Evolutionary conservation across 1,284 basidiomycete species (phyloP), one percentile per base, ranked within the genome.

Genomic region (Fomitopsis pinicola): DNA sequence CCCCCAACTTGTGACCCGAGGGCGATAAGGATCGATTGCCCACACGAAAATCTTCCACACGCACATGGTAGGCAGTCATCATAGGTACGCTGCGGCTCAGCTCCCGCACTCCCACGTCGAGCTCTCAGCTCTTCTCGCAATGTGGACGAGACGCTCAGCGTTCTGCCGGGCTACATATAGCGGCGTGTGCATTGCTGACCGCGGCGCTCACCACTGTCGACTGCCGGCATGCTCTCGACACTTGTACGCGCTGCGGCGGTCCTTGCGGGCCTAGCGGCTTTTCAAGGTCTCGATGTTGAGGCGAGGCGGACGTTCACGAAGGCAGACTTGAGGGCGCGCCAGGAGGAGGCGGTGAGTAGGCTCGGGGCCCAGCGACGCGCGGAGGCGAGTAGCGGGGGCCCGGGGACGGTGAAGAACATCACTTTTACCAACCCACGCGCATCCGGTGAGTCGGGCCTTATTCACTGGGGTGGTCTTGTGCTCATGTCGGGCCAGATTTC

Each of bases 381-480:
- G 35, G 36, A n/a, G 35, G 40, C 52, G 26, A 38, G 42, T 56
- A 42, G 42, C 55, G 35, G 52, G 42, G 54, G 53, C 9, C 30
- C 56, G 22, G 55, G 61, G 5, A 59, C 65, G 1, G 76, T 79
- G 30, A 80, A 87, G 72, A 89, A 88, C 65, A 88, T 91, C 67
- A 89, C 87, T 0, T 91, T 91, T 71, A 73, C 78, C 2, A 88
- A 91, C 66, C 86, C 87, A 3, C 80, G 77, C 59, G 88, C 88
- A 15, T 83, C 83, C 26, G 74, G 87, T 86, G 66, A 64, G 80
- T 33, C 30, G 75, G 17, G 22, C 15, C 28, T 17, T 30, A n/a
- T 26, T 28, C 22, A 17, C 30, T 0, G 5, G 28, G 42, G 15
- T 28, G 9, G 2, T 36, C 36, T 12, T 56, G 35, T 28, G 46